A percentile compares a stretch with the other conserved stretches of the same genome.
Conservation (phyloP, 768 basidiomycete species). For the Pleurotus cornucopiae region DNA sequence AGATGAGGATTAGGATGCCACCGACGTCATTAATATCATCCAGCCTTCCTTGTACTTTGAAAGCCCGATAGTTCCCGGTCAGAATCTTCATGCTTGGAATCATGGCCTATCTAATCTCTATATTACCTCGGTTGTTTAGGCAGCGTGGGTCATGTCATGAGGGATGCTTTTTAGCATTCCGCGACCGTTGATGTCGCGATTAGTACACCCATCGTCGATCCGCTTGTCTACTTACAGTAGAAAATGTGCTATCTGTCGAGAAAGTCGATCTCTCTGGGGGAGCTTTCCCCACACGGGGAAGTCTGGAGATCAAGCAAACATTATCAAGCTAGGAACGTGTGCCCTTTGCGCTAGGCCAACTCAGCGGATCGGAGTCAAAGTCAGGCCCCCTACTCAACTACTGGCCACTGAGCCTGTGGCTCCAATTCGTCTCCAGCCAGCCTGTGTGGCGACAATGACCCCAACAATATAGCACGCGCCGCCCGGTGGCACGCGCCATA, state of each 20-base stretch:
- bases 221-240: too few species aligned
- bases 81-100: too few species aligned
- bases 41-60: neutral
- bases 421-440: neutral
- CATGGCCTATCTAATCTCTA: neutral
- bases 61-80: neutral
- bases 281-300: too few species aligned
- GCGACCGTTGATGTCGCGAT: neutral
- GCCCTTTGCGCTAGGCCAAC: too few species aligned
- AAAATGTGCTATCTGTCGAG: too few species aligned
- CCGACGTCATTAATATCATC: slow-evolving; percentile 3
- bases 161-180: neutral
- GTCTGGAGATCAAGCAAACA: too few species aligned
- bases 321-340: too few species aligned
- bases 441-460: neutral
- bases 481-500: neutral
- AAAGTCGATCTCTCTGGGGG: too few species aligned
- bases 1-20: neutral
- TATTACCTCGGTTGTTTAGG: neutral
- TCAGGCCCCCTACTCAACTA: neutral
- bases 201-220: neutral
- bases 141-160: slow-evolving; percentile 2
- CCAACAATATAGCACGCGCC: neutral
- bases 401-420: neutral
- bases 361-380: neutral